Evolutionary conservation across 257 asterid genomes (phyloP).

Genomic region (Haberlea rhodopensis): DNA sequence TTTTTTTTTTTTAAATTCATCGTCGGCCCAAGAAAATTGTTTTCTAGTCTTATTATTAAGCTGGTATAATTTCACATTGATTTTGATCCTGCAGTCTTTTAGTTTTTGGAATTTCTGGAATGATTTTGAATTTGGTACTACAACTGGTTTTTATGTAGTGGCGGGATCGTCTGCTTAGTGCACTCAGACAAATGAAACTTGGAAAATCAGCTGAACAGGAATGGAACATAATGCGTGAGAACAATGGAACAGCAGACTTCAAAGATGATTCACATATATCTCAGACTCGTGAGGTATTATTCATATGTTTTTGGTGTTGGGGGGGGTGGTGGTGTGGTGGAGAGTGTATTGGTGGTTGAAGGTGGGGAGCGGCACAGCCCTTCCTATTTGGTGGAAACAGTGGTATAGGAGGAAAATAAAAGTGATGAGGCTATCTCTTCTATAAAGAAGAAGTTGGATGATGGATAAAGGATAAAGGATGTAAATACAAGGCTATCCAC

Average conservation of each 20-base stretch:
- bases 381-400: too few relatives aligned
- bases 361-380: too few relatives aligned
- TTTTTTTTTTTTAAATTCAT: background rate
- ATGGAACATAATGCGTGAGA: conserved; percentile 34
- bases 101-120: conserved; percentile 12
- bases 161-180: conserved; percentile 81
- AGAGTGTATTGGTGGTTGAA: too few relatives aligned
- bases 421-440: too few relatives aligned
- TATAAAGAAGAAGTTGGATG: too few relatives aligned
- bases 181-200: conserved; percentile 57
- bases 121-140: conserved; percentile 6
- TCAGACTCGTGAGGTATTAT: conserved; percentile 41
- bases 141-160: conserved; percentile 48
- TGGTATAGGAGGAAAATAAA: too few relatives aligned
- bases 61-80: conserved; percentile 7
- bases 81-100: background rate
- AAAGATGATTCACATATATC: conserved; percentile 37
- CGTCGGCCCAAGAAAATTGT: conserved; percentile 7
- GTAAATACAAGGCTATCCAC: too few relatives aligned
- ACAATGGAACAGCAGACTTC: conserved; percentile 43
- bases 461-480: too few relatives aligned
- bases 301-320: too few relatives aligned
- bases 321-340: too few relatives aligned
- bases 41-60: background rate
- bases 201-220: conserved; percentile 47